These are phyloP conservation scores for Trypanosoma caninum DNA, from an alignment of 208 protist species.

Conservation along the genomic window DNA sequence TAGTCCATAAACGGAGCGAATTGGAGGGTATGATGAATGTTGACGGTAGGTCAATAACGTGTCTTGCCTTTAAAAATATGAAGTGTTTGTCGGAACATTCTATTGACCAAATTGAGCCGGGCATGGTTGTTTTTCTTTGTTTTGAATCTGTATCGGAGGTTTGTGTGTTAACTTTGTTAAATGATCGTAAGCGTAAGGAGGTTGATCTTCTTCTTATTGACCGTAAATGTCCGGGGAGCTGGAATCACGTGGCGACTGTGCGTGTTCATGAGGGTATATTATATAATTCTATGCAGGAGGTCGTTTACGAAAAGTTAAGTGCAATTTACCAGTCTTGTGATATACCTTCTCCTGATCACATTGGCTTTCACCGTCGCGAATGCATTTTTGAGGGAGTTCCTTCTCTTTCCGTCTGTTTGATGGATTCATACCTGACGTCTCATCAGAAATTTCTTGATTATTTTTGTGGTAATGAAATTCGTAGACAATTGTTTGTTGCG, in stretches of 20 bases:
- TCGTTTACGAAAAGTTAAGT: background rate
- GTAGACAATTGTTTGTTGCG: background rate
- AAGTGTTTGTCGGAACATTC: background rate
- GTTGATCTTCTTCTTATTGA: slow-evolving; percentile 9
- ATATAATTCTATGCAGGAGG: background rate
- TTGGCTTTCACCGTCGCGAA: slow-evolving; percentile 13
- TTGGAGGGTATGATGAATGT: background rate
- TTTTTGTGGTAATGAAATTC: background rate
- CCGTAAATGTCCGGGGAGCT: background rate
- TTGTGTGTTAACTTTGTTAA: background rate
- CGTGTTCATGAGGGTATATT: background rate
- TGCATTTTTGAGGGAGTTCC: background rate
- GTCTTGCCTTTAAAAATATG: background rate
- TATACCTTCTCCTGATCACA: slow-evolving; percentile 9
- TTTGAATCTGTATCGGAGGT: background rate
- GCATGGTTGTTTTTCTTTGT: slow-evolving; percentile 11
- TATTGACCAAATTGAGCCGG: background rate
- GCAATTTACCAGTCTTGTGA: background rate
- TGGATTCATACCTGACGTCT: background rate
- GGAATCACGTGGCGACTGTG: background rate
- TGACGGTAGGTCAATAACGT: background rate
- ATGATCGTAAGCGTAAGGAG: slow-evolving; percentile 2
- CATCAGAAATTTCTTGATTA: background rate
- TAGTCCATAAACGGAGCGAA: slow-evolving; percentile 10
- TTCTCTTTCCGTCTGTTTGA: background rate